A percentile compares a stretch with the other conserved stretches of the same genome.
These are phyloP conservation scores for Fusarium mundagurra DNA, from an alignment of 2,329 filamentous ascomycete genomes.

Conservation along the genomic window DNA sequence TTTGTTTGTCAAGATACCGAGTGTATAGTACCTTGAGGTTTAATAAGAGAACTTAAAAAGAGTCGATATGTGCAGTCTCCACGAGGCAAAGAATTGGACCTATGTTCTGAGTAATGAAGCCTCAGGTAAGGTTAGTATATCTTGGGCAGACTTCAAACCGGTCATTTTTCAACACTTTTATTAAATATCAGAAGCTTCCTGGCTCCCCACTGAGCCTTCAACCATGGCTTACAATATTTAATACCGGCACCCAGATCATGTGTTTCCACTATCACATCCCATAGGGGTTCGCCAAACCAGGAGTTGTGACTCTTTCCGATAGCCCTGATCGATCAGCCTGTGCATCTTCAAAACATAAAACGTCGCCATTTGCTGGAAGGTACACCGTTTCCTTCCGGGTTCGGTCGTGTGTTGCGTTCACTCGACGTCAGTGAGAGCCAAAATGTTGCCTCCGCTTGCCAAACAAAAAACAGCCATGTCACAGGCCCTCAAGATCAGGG, in stretches of 20 bases:
- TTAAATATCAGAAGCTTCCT: background rate
- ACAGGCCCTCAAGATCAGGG: conserved; percentile 6
- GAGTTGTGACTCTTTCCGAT: background rate
- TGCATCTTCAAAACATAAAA: background rate
- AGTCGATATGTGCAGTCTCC: conserved; percentile 14
- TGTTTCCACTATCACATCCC: background rate
- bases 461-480: background rate
- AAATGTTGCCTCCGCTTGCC: background rate
- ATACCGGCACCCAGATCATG: background rate
- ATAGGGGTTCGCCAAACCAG: background rate
- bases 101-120: background rate
- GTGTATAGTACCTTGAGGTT: conserved; percentile 35
- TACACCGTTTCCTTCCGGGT: background rate
- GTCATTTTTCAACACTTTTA: background rate
- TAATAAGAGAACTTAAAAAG: conserved; percentile 12
- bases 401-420: too few relatives aligned
- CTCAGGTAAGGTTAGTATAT: background rate
- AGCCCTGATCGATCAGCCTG: background rate
- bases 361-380: background rate
- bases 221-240: too few relatives aligned
- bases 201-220: background rate
- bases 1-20: conserved; percentile 32
- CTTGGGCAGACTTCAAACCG: background rate
- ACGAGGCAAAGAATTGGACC: background rate
- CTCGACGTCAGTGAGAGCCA: background rate